A percentile compares a stretch with the other conserved stretches of the same genome.
phyloP scores from a whole-genome alignment of 352 stramenopile species.

The Globisporangium orthogonon region DNA sequence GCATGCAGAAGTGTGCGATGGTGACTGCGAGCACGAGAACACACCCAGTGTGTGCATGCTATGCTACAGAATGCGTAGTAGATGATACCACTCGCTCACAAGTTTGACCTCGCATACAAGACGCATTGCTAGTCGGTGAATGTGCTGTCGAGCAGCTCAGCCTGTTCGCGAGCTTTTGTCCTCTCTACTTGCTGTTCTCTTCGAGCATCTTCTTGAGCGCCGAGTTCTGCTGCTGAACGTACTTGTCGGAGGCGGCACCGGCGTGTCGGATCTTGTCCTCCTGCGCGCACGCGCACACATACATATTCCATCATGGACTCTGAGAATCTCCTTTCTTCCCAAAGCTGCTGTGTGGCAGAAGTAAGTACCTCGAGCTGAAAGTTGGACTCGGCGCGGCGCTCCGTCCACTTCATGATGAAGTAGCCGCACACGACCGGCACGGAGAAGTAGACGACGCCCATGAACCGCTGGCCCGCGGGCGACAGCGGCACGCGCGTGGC shows the following conservation, averaged over 20 bases:
- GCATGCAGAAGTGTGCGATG: too few species aligned
- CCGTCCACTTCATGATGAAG: conserved; percentile 91
- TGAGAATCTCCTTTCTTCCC: too few species aligned
- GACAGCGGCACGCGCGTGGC: conserved; percentile 87
- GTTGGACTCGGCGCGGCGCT: conserved; percentile 63
- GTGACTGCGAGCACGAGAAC: too few species aligned
- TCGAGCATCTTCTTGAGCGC: conserved; percentile 48
- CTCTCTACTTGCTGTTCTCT: conserved; percentile 18
- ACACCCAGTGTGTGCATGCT: too few species aligned
- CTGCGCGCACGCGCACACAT: conserved; percentile 13
- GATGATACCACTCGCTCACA: too few species aligned
- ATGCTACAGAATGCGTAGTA: too few species aligned
- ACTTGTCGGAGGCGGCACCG: conserved; percentile 30
- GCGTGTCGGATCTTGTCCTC: conserved; percentile 64
- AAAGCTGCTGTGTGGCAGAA: too few species aligned
- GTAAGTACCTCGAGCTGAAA: conserved; percentile 54
- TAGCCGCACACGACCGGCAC: conserved; percentile 85
- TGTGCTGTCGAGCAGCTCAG: too few species aligned
- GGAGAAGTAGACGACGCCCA: conserved; percentile 89
- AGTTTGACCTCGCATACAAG: too few species aligned
- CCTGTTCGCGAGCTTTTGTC: too few species aligned
- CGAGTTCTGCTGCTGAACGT: conserved; percentile 65
- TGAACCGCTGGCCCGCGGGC: conserved; percentile 74
- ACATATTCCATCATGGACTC: too few species aligned
- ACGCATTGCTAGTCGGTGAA: too few species aligned